These are phyloP conservation scores for Rhizopus sp. DNA, from an alignment of 371 early-diverging fungal genomes.

Conservation along the genomic window DNA sequence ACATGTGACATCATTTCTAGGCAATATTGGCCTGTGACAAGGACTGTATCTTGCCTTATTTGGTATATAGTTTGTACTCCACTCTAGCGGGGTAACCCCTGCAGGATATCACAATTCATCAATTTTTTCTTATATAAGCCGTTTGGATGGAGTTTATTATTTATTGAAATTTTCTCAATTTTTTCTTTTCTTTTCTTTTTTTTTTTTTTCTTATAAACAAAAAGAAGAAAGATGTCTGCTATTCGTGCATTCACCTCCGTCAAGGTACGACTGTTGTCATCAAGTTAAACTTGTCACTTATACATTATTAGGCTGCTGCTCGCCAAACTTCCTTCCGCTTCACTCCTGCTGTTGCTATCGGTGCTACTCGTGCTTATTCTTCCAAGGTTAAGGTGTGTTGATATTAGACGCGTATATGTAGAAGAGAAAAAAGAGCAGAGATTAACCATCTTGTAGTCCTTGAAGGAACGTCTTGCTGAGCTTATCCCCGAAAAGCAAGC, in stretches of 20 bases:
- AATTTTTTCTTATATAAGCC: constrained; percentile 19
- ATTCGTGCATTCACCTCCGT: constrained; percentile 47
- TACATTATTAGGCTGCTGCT: constrained; percentile 29
- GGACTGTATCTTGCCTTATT: constrained; percentile 2
- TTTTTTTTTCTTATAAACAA: constrained; percentile 19
- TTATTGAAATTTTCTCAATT: constrained; percentile 9
- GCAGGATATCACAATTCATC: constrained; percentile 1
- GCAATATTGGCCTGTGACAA: constrained; percentile 5
- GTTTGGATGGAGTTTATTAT: constrained; percentile 9
- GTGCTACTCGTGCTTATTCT: constrained; percentile 44
- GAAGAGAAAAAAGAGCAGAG: not conserved
- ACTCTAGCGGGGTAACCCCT: constrained; percentile 3
- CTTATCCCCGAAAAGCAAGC: constrained; percentile 93
- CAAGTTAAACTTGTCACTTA: constrained; percentile 1
- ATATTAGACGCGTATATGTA: not conserved
- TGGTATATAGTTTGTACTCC: constrained; percentile 1
- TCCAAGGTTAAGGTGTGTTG: constrained; percentile 46
- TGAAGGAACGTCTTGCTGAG: constrained; percentile 93
- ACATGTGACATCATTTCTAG: constrained; percentile 9
- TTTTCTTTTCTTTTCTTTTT: constrained; percentile 22
- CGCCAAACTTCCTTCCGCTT: constrained; percentile 39
- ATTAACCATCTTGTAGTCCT: constrained; percentile 44
- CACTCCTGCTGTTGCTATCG: constrained; percentile 39
- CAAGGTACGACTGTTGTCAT: not conserved
- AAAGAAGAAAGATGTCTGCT: constrained; percentile 41